Percentiles rank a stretch among this genome's conserved stretches.
Conservation (phyloP, 345 rosid species). For the Rubroshorea leprosula region DNA sequence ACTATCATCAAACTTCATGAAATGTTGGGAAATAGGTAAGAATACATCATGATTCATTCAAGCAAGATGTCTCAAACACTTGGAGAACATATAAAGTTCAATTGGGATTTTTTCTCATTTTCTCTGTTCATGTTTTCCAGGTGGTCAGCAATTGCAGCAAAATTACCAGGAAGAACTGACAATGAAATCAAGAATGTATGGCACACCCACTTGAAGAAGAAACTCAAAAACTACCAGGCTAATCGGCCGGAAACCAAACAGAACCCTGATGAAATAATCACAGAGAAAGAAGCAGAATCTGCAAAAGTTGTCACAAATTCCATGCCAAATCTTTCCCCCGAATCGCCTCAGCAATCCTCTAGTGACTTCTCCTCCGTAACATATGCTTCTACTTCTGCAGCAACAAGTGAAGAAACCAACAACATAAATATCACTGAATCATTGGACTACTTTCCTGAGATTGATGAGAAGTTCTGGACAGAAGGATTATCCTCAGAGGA, state of each 20-base stretch:
- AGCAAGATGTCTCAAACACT: neutral
- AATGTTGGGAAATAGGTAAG: constrained; percentile 52
- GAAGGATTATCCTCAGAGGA: constrained; percentile 25
- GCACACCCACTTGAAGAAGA: constrained; percentile 32
- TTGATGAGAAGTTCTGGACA: constrained; percentile 66
- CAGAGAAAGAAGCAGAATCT: neutral
- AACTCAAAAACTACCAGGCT: neutral
- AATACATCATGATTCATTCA: neutral
- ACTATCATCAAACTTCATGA: constrained; percentile 54
- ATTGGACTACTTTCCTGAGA: constrained; percentile 37
- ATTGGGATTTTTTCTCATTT: constrained; percentile 10
- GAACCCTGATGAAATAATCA: neutral
- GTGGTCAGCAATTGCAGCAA: constrained; percentile 34
- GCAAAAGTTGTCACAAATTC: neutral
- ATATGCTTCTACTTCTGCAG: constrained; percentile 12
- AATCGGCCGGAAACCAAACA: too few species aligned
- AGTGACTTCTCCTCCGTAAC: constrained; percentile 45
- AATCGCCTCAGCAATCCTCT: constrained; percentile 44
- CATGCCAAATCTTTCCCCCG: constrained; percentile 2
- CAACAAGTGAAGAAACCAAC: constrained; percentile 14
- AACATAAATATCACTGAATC: constrained; percentile 15
- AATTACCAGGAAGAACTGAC: constrained; percentile 30
- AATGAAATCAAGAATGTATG: constrained; percentile 35
- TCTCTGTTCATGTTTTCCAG: constrained; percentile 13
- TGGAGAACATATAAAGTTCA: too few species aligned